Evolutionary conservation across 1,139 yeast genomes (phyloP), one percentile per base, ranked within the genome.

Genomic region (Taphrina communis): DNA sequence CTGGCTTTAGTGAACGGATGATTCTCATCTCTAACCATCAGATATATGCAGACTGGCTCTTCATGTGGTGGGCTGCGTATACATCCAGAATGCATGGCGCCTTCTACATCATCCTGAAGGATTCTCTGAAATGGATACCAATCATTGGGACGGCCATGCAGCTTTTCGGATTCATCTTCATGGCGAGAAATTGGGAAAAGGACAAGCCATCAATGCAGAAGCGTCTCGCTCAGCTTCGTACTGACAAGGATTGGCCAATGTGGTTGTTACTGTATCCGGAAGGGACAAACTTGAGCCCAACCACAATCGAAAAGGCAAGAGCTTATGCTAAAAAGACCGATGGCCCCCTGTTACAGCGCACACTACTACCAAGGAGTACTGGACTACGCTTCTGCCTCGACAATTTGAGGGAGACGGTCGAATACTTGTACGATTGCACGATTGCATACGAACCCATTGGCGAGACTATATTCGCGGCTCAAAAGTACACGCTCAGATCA

Each of bases 61-160:
- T 86, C 75, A 76, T 92, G 69, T 94, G 99, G 99, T 94, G 91
- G 86, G 74, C 90, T 41, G 82, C 91, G 0, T 89, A 90, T 76
- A 83, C 93, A 1, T 85, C 91, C 6, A 78, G 83, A 41, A 78
- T 88, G 67, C 85, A 86, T 9, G 89, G 90, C 14, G 84, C 86
- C 71, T 81, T 88, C 19, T 85, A 86, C 69, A 90, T 89, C 73
- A 86, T 93, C 73, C 82, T 94, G 75, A 88, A 94, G 78, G 89
- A 89, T 73, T 93, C 96, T 38, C 79, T 94, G 72, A 83, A 85
- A 65, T 83, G 82, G 42, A 79, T 93, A 31, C 99, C 99, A 0
- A 70, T 94, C 1, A 77, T 91, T 70, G 98, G 99, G 1, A 85
- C 84, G 77, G 98, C 98, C 11, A 94, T 94, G 98, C 83, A 79